Conservation (phyloP, 2,329 filamentous ascomycete genomes). For the Neurospora crassa region DNA sequence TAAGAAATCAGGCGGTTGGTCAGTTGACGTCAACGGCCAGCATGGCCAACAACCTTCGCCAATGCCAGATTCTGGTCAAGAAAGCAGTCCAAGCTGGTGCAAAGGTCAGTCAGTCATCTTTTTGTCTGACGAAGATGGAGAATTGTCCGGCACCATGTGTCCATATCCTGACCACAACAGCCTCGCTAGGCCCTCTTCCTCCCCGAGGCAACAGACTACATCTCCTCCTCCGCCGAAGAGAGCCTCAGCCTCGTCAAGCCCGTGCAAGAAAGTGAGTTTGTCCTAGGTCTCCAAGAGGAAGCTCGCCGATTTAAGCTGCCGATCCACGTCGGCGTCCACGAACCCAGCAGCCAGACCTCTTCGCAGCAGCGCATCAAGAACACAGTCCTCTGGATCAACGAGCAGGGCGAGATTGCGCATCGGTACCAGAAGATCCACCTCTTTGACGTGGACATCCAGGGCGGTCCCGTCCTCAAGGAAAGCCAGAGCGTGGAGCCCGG, state of each 20-base stretch:
- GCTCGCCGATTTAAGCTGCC: conserved; percentile 55
- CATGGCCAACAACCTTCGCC: conserved; percentile 67
- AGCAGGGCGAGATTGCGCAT: conserved; percentile 32
- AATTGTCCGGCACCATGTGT: neutral
- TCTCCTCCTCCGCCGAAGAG: conserved; percentile 58
- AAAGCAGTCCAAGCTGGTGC: conserved; percentile 70
- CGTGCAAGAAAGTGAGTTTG: conserved; percentile 58
- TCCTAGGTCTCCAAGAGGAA: conserved; percentile 61
- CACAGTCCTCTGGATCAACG: conserved; percentile 42
- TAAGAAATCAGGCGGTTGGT: conserved; percentile 58
- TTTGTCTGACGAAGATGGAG: neutral
- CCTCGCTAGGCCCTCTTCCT: conserved; percentile 54
- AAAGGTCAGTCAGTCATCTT: conserved; percentile 43
- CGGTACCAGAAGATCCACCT: conserved; percentile 83
- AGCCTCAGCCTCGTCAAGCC: conserved; percentile 62
- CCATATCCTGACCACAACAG: neutral
- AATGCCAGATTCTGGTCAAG: conserved; percentile 62
- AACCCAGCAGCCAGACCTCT: conserved; percentile 33
- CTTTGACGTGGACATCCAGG: conserved; percentile 55
- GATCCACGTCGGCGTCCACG: conserved; percentile 84
- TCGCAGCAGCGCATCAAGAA: conserved; percentile 34
- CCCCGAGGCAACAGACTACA: conserved; percentile 87
- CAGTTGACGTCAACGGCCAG: conserved; percentile 81
- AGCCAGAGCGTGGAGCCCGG: conserved; percentile 55
- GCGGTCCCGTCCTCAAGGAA: conserved; percentile 19